Percentiles rank a stretch among this genome's conserved stretches.
phyloP scores from a whole-genome alignment of 73 alveolate species.

The Paramecium biaurelia region DNA sequence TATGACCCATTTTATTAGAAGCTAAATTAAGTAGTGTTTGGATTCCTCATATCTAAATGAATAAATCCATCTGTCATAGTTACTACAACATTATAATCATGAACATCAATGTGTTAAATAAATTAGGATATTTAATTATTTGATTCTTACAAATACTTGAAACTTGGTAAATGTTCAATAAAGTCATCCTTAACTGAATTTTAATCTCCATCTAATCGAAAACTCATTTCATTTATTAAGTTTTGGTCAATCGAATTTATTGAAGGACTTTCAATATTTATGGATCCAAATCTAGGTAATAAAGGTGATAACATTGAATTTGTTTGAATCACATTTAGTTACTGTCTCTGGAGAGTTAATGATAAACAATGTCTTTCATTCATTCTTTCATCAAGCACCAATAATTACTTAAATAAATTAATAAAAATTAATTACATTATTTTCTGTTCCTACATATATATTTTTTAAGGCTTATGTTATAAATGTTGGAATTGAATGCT shows the following conservation, averaged over 20 bases:
- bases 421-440: not conserved
- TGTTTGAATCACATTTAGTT: not conserved
- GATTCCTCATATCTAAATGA: constrained; percentile 31
- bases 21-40: not conserved
- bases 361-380: not conserved
- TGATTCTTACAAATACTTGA: not conserved
- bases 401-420: not conserved
- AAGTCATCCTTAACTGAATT: not conserved
- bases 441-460: not conserved
- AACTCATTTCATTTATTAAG: not conserved
- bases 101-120: not conserved
- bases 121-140: not conserved
- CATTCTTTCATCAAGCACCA: constrained; percentile 5
- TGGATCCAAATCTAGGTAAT: not conserved
- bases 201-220: not conserved
- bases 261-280: not conserved
- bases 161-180: not conserved
- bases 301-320: not conserved
- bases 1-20: not conserved
- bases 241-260: not conserved
- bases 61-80: constrained; percentile 27
- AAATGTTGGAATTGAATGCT: not conserved
- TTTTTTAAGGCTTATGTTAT: not conserved
- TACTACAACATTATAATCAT: not conserved
- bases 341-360: not conserved